Conservation (phyloP, 2,329 filamentous ascomycete species). For the Fusarium metavorans region DNA sequence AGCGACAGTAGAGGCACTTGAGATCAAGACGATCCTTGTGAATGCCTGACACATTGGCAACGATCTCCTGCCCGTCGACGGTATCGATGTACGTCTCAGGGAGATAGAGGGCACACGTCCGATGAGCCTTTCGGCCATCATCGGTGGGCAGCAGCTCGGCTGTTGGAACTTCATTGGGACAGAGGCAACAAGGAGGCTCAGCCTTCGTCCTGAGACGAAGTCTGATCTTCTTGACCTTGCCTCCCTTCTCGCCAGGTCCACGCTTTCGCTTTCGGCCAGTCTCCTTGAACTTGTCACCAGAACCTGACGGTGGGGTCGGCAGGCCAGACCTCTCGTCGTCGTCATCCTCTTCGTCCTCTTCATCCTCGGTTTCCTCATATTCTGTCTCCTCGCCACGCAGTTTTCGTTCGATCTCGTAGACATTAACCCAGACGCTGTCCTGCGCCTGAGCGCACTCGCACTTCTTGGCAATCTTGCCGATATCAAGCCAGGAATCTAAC, state of each 20-base stretch:
- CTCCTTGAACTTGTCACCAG: slow-evolving; percentile 75
- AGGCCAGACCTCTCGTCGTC: slow-evolving; percentile 75
- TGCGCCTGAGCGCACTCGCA: slow-evolving; percentile 95
- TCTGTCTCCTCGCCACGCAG: slow-evolving; percentile 89
- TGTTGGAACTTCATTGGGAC: slow-evolving; percentile 87
- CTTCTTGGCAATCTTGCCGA: slow-evolving; percentile 94
- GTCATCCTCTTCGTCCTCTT: slow-evolving; percentile 76
- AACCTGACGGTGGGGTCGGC: slow-evolving; percentile 81
- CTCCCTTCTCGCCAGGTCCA: slow-evolving; percentile 49
- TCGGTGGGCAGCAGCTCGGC: slow-evolving; percentile 89
- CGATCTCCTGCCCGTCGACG: slow-evolving; percentile 76
- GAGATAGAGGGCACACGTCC: slow-evolving; percentile 89
- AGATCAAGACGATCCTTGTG: slow-evolving; percentile 89
- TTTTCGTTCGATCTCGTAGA: slow-evolving; percentile 95
- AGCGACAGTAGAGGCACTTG: slow-evolving; percentile 95
- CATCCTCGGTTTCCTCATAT: slow-evolving; percentile 81
- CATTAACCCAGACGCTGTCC: slow-evolving; percentile 98
- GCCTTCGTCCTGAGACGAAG: slow-evolving; percentile 77
- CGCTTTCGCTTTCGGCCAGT: slow-evolving; percentile 71
- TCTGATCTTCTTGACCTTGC: slow-evolving; percentile 81
- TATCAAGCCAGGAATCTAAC: slow-evolving; percentile 93
- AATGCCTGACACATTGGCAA: slow-evolving; percentile 84
- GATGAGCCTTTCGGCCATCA: slow-evolving; percentile 87
- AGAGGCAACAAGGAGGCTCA: slow-evolving; percentile 88
- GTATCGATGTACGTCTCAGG: slow-evolving; percentile 90